phyloP scores from a whole-genome alignment of 768 basidiomycete genomes.

The Porphyrellus cyaneotinctus region DNA sequence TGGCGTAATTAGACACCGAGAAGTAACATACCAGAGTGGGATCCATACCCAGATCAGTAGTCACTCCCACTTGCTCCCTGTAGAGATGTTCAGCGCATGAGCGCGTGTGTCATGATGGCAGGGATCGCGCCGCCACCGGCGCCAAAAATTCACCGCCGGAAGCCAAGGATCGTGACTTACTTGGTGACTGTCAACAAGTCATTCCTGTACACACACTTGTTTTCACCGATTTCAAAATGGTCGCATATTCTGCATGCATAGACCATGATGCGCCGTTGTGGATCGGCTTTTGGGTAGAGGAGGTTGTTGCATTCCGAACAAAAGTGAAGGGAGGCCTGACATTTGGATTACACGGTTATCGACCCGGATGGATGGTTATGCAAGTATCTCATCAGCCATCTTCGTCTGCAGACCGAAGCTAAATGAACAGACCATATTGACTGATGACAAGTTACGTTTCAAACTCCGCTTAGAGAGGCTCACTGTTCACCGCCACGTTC shows the following conservation, averaged over 20 bases:
- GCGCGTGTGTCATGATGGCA: not conserved
- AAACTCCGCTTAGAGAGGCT: constrained; percentile 23
- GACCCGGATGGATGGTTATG: not conserved
- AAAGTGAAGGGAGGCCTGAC: constrained; percentile 80
- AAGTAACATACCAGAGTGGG: constrained; percentile 68
- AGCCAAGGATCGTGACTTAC: constrained; percentile 41
- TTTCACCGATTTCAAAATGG: constrained; percentile 80
- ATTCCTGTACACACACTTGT: constrained; percentile 89
- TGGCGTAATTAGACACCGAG: not conserved
- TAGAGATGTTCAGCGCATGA: constrained; percentile 3
- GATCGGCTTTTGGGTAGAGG: constrained; percentile 90
- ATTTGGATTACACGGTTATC: not conserved
- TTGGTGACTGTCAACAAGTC: constrained; percentile 92
- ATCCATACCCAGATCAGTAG: constrained; percentile 81
- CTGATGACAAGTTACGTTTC: constrained; percentile 19
- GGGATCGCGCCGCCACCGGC: constrained; percentile 13
- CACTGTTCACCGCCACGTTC: not conserved
- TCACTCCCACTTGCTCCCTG: constrained; percentile 93
- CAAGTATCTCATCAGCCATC: constrained; percentile 15
- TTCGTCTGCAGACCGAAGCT: constrained; percentile 1
- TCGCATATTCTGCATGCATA: constrained; percentile 90
- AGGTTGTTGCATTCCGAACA: constrained; percentile 96
- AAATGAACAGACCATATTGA: constrained; percentile 26
- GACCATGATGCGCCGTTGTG: constrained; percentile 77
- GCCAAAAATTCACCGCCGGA: not conserved